Evolutionary conservation across 768 basidiomycete genomes (phyloP), one percentile per base, ranked within the genome.

Genomic region (Lyophyllum shimeji): DNA sequence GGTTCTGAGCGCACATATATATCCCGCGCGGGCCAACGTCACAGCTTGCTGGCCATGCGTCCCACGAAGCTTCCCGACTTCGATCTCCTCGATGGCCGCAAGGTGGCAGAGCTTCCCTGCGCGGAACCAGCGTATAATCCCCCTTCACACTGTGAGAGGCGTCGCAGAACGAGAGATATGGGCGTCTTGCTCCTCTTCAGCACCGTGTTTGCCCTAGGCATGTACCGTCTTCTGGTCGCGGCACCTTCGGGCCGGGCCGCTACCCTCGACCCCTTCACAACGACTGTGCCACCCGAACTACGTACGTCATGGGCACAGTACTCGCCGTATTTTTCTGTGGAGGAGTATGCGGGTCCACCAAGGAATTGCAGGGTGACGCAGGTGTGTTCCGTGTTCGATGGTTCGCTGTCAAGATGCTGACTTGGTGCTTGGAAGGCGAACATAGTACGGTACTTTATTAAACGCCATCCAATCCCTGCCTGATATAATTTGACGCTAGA

Each of bases 281-380:
- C 48, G 18, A 25, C 43, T 42, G 48, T 50, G 7, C 55, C 51
- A 15, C 58, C 60, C 27, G 45, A 58, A 33, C 25, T 61, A n/a
- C 62, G 65, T 24, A 63, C 64, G 25, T 68, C 74, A 1, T 88
- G 86, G 87, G 84, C 77, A 11, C 74, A 81, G 37, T 86, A 87
- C 60, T 77, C 85, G 25, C 87, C 87, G 0, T 88, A 80, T 65
- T 78, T 74, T 53, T 70, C 86, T 0, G 73, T 72, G 5, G 75
- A 67, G 2, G 58, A 67, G 27, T 87, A 88, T 65, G 34, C 56
- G 1, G 57, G 69, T 1, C 80, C 81, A 0, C 84, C 85, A 1
- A 60, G 64, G 3, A 65, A 65, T 18, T 90, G 88, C 63, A 65
- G 69, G 17, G 65, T 89, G 42, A 74, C 74, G n/a, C 86, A 87